Evolutionary conservation across 2,329 filamentous ascomycete genomes (phyloP).

Genomic region (Calonectria pseudoturangicola): DNA sequence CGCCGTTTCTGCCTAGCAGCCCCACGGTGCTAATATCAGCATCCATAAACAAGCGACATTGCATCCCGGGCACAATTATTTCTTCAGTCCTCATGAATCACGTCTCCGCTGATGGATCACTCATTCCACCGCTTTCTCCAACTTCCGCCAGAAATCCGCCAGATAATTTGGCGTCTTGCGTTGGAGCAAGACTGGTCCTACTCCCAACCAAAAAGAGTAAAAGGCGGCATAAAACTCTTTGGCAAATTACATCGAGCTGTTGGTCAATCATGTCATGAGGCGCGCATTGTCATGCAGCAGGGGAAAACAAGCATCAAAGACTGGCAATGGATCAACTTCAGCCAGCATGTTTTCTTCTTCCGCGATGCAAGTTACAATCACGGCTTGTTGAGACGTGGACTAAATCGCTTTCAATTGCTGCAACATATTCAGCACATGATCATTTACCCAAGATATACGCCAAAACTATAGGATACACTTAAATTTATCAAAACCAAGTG

Average conservation of each 20-base stretch:
- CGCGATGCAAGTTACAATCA: constrained; percentile 3
- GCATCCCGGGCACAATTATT: neutral
- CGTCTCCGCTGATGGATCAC: neutral
- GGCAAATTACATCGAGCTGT: neutral
- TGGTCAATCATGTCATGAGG: neutral
- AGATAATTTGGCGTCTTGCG: neutral
- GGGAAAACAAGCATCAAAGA: neutral
- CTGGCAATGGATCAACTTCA: constrained; percentile 3
- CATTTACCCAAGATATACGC: neutral
- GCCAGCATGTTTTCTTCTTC: neutral
- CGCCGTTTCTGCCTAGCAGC: constrained; percentile 1
- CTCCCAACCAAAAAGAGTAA: neutral
- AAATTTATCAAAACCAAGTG: neutral
- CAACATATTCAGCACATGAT: constrained; percentile 19
- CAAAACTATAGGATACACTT: neutral
- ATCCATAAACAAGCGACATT: neutral
- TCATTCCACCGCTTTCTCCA: neutral
- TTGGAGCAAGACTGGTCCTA: constrained; percentile 16
- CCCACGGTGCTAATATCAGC: neutral
- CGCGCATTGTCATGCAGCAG: neutral
- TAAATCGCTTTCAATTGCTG: neutral
- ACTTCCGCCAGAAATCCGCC: constrained; percentile 3
- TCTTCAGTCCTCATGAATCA: too few relatives aligned
- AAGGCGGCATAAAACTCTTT: neutral
- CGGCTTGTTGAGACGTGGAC: constrained; percentile 10